Evolutionary conservation across 495 filamentous ascomycete genomes (phyloP).

Genomic region (Gamarada debralockiae): DNA sequence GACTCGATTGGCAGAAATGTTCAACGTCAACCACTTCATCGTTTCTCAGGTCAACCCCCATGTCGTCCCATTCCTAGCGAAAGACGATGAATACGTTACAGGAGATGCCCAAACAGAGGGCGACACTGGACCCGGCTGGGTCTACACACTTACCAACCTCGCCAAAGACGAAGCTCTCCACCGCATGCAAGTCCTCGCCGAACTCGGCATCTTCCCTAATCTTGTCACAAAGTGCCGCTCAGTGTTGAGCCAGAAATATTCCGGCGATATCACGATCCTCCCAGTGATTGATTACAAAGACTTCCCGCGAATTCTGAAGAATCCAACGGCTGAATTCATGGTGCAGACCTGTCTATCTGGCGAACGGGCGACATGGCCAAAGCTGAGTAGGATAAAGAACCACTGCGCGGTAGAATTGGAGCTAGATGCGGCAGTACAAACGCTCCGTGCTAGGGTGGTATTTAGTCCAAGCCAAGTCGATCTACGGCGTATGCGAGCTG

Average conservation of each 20-base stretch:
- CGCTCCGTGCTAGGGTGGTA: slow-evolving; percentile 68
- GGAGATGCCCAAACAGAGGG: slow-evolving; percentile 34
- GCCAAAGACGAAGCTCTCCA: slow-evolving; percentile 80
- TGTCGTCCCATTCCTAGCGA: slow-evolving; percentile 79
- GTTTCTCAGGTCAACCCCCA: slow-evolving; percentile 96
- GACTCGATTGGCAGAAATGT: slow-evolving; percentile 88
- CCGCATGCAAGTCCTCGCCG: slow-evolving; percentile 74
- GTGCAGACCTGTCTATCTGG: slow-evolving; percentile 67
- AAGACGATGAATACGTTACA: slow-evolving; percentile 56
- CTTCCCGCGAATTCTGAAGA: slow-evolving; percentile 73
- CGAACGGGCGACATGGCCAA: slow-evolving; percentile 88
- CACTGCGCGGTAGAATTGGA: slow-evolving; percentile 84
- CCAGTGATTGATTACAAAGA: slow-evolving; percentile 72
- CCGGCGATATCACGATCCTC: slow-evolving; percentile 93
- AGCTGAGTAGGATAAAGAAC: slow-evolving; percentile 75
- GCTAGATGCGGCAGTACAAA: slow-evolving; percentile 76
- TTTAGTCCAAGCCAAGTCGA: slow-evolving; percentile 74
- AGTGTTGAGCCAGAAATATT: slow-evolving; percentile 85
- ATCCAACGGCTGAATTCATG: slow-evolving; percentile 93
- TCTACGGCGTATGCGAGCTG: slow-evolving; percentile 42
- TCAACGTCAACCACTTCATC: slow-evolving; percentile 98
- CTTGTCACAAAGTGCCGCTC: slow-evolving; percentile 73
- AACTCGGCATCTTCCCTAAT: slow-evolving; percentile 80
- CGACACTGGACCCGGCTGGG: slow-evolving; percentile 48
- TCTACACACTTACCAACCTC: slow-evolving; percentile 65